Evolutionary conservation across 1,284 basidiomycete genomes (phyloP).

Genomic region (Coniferiporia weirii): DNA sequence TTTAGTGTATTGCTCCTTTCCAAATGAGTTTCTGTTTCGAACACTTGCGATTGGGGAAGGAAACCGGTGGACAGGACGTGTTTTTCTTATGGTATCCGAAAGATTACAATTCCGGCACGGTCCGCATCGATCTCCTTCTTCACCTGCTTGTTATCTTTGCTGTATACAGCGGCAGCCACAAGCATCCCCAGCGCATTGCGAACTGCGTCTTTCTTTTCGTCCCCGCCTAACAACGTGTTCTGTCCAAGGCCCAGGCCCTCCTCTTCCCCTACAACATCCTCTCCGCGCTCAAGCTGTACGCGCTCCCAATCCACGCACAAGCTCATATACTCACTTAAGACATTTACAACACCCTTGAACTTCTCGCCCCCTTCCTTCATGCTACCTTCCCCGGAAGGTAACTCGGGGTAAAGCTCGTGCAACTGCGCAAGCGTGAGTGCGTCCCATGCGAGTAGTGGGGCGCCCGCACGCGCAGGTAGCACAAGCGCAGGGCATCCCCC

Average conservation of each 20-base stretch:
- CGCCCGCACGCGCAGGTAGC: constrained; percentile 51
- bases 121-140: constrained; percentile 53
- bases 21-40: too few species aligned
- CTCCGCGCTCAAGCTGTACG: constrained; percentile 30
- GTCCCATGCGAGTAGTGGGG: constrained; percentile 59
- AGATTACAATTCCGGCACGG: constrained; percentile 55
- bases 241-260: constrained; percentile 23
- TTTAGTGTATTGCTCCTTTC: too few species aligned
- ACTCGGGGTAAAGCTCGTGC: constrained; percentile 40
- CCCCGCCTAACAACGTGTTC: constrained; percentile 21
- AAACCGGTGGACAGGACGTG: too few species aligned
- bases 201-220: constrained; percentile 35
- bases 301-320: constrained; percentile 59
- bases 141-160: constrained; percentile 48
- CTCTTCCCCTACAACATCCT: constrained; percentile 18
- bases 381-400: constrained; percentile 33
- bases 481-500: constrained; percentile 59
- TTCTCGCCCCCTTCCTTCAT: constrained; percentile 22
- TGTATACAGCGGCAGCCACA: constrained; percentile 49
- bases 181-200: constrained; percentile 45
- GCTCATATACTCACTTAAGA: constrained; percentile 53
- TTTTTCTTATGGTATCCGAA: constrained; percentile 45
- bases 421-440: constrained; percentile 51
- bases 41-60: too few species aligned
- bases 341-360: constrained; percentile 49